Percentiles rank a stretch among this genome's conserved stretches.
These are phyloP conservation scores for Taphrina communis DNA, from an alignment of 1,139 yeast genomes.

Conservation along the genomic window DNA sequence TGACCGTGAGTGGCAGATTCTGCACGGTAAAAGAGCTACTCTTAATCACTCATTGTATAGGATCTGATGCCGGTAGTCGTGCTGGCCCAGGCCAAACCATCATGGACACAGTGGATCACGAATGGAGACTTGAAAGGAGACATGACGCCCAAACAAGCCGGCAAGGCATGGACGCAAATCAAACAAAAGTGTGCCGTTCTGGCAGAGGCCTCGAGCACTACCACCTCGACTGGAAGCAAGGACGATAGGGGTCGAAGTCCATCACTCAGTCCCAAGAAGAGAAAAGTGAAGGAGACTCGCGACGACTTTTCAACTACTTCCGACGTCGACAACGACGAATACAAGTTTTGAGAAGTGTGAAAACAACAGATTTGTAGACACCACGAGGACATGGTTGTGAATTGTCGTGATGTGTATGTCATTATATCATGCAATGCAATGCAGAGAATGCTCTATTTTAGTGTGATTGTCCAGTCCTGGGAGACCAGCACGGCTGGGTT, in stretches of 20 bases:
- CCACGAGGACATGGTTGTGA: background rate
- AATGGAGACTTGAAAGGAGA: background rate
- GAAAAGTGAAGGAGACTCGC: background rate
- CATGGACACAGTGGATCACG: background rate
- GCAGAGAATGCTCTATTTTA: constrained; percentile 2
- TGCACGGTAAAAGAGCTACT: background rate
- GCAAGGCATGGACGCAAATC: constrained; percentile 9
- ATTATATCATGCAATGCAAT: background rate
- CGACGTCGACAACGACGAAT: background rate
- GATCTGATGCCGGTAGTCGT: background rate
- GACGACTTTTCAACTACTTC: background rate
- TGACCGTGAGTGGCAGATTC: background rate
- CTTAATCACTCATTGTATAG: background rate
- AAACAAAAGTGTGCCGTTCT: background rate
- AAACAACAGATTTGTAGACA: background rate
- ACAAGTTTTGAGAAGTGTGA: too few relatives aligned
- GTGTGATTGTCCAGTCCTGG: constrained; percentile 56
- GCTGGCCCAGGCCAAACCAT: background rate
- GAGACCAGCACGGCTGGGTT: constrained; percentile 63
- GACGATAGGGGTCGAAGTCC: too few relatives aligned
- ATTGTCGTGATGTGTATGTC: background rate
- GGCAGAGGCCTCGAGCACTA: too few relatives aligned
- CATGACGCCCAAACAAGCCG: background rate
- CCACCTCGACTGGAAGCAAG: background rate
- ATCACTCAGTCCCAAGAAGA: constrained; percentile 4